Conservation (phyloP, 1,139 yeast species). For the Saccharomyces uvarum region DNA sequence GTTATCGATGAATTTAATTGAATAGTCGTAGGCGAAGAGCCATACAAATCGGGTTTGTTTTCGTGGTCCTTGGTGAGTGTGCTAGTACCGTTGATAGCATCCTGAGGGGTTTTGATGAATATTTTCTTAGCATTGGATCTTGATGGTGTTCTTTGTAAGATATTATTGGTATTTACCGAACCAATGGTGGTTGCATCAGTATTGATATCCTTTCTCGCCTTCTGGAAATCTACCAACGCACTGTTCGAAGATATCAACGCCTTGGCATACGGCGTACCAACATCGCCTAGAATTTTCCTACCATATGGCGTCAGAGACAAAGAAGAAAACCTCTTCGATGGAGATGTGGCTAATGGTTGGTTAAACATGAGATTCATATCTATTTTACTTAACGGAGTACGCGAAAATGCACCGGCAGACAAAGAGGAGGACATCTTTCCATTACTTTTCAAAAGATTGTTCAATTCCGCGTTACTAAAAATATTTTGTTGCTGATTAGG, state of each 20-base stretch:
- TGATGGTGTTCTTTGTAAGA: constrained; percentile 5
- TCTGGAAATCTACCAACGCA: constrained; percentile 31
- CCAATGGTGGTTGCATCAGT: constrained; percentile 6
- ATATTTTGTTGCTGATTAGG: constrained; percentile 4
- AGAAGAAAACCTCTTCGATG: constrained; percentile 23
- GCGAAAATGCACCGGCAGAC: constrained; percentile 3
- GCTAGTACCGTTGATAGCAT: neutral
- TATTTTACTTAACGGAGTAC: constrained; percentile 28
- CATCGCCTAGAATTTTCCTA: constrained; percentile 24
- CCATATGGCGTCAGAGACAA: constrained; percentile 30
- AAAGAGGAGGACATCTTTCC: neutral
- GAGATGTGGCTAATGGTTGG: constrained; percentile 23
- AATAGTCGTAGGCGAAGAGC: constrained; percentile 32
- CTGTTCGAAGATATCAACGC: constrained; percentile 25
- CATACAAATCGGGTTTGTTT: constrained; percentile 19
- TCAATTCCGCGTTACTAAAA: constrained; percentile 9
- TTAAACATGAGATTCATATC: constrained; percentile 30
- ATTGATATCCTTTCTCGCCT: constrained; percentile 26
- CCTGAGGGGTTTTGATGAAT: neutral
- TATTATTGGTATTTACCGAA: neutral
- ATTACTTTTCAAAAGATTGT: constrained; percentile 7
- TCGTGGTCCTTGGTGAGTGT: constrained; percentile 6
- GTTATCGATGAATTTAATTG: constrained; percentile 31
- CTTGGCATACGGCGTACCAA: constrained; percentile 28
- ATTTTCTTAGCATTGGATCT: constrained; percentile 6